Percentiles rank a stretch among this genome's conserved stretches.
phyloP scores from a whole-genome alignment of 306 rosid species.

The Psophocarpus tetragonolobus region DNA sequence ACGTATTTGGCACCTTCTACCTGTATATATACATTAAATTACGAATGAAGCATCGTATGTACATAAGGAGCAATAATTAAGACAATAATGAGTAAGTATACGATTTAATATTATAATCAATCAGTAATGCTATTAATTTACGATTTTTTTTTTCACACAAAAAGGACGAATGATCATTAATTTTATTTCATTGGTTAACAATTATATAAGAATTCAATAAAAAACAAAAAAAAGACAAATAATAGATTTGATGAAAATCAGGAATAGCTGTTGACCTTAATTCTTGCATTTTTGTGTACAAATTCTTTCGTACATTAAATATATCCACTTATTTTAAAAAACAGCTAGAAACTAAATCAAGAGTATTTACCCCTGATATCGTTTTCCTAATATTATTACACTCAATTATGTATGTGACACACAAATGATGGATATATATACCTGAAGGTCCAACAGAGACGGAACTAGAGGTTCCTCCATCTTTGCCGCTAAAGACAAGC shows the following conservation, averaged over 20 bases:
- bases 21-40: slow-evolving; percentile 40
- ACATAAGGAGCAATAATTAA: slow-evolving; percentile 1
- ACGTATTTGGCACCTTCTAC: slow-evolving; percentile 80
- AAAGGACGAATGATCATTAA: no score
- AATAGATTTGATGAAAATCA: no score
- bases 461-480: slow-evolving; percentile 99
- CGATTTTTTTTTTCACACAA: no score
- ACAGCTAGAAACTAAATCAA: not conserved
- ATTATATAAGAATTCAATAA: no score
- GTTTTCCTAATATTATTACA: not conserved
- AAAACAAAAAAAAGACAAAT: no score
- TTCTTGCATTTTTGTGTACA: no score
- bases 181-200: no score
- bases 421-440: slow-evolving; percentile 19
- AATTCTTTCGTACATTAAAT: no score
- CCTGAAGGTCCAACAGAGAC: slow-evolving; percentile 91
- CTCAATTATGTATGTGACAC: not conserved
- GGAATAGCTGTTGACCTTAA: no score
- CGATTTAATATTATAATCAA: not conserved
- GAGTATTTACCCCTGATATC: not conserved
- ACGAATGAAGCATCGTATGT: not conserved
- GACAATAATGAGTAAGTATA: slow-evolving; percentile 1
- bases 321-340: not conserved
- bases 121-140: no score
- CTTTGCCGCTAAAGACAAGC: slow-evolving; percentile 95